Percentiles rank a stretch among this genome's conserved stretches.
These are phyloP conservation scores for Haplosporangium gracile DNA, from an alignment of 192 early-diverging fungal species.

Conservation along the genomic window DNA sequence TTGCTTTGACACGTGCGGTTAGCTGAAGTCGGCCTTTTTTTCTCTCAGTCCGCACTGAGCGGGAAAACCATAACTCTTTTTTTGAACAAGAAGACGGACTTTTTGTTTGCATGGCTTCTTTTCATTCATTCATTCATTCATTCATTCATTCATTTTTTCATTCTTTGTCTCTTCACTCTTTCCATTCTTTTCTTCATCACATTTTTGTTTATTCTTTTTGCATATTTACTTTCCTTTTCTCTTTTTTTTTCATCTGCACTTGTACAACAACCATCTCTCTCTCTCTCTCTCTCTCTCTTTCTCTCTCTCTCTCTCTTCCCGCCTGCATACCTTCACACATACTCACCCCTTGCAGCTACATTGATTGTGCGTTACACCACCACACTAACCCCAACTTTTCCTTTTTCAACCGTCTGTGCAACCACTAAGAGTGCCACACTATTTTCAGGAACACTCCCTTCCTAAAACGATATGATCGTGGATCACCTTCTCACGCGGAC, in stretches of 20 bases:
- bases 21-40: neutral
- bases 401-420: slow-evolving; percentile 17
- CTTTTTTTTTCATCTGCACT: neutral
- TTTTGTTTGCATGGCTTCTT: neutral
- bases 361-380: neutral
- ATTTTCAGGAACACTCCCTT: neutral
- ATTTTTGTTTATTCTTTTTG: neutral
- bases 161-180: neutral
- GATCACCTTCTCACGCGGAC: slow-evolving; percentile 39
- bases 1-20: neutral
- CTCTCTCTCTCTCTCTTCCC: neutral
- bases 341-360: no score
- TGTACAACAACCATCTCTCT: neutral
- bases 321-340: neutral
- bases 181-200: neutral
- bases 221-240: neutral
- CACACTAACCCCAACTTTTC: neutral
- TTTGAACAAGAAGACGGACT: neutral
- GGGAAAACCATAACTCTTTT: neutral
- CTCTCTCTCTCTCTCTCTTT: neutral
- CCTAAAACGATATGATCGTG: slow-evolving; percentile 19
- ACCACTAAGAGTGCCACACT: neutral
- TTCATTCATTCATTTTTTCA: neutral
- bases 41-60: neutral
- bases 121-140: neutral